Base-by-base conservation (phyloP, 305 asterid species). In the Rubia balearica region DNA sequence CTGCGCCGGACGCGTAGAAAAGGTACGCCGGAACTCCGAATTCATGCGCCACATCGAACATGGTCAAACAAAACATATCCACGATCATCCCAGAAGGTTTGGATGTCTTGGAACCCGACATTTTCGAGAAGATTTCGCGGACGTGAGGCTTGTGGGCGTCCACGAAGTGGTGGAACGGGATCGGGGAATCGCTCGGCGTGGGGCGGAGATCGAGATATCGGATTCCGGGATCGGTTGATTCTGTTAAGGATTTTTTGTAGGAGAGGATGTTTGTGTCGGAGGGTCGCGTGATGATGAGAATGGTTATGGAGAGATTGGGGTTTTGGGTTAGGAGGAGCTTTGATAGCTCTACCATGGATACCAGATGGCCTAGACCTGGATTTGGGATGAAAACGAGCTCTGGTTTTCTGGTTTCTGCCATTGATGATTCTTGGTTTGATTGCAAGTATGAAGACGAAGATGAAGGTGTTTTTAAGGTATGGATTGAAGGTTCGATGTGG, bases 21-120 rank as follows among this genome's bases (percentile, higher is more conserved):
- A 71, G 42, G 38, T 59, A 71, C 8, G 65, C 8, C 10, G 74
- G 74, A 30, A 60, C 53, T 16, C 53, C 41, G 14, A 71, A 71
- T 33, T 71, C 74, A 17, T 71, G 51, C 9, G 67, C 74, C 51
- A 71, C 68, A 71, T 71, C 74, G 5, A 61, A 60, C 73, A 74
- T 61, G 4, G 43, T 2, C 5, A 73, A 46, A 21, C 27, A 43
- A 2, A 22, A 7, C 14, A 38, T 12, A 22, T 74, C 78, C n/a
- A 74, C 21, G 0, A 74, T 24, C 64, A 74, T 45, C 3, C 70
- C 78, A 8, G 56, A 41, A 19, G 69, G 65, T n/a, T 53, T 33
- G 24, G 55, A 65, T 8, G 22, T 19, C 36, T 12, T 0, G 0
- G 55, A 41, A 8, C 4, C 8, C 6, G 14, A n/a, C 36, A 61